phyloP scores from a whole-genome alignment of 169 alveolate genomes.

The Cryptosporidium bovis region DNA sequence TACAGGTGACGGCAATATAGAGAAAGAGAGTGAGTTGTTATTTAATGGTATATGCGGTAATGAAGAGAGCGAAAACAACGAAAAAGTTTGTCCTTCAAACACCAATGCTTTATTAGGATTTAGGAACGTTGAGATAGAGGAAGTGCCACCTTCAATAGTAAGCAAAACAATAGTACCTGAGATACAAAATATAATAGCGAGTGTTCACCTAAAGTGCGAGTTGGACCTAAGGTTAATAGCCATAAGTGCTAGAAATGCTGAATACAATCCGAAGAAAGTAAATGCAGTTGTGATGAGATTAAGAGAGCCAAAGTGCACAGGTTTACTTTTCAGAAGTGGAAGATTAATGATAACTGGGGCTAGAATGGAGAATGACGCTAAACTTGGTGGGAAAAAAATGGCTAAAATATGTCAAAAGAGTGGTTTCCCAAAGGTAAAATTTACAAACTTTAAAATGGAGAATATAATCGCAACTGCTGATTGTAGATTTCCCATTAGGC shows the following conservation, averaged over 20 bases:
- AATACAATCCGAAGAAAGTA: slow-evolving; percentile 95
- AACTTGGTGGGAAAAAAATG: slow-evolving; percentile 93
- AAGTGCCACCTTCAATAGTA: slow-evolving; percentile 22
- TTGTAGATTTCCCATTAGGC: slow-evolving; percentile 95
- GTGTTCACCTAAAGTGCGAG: slow-evolving; percentile 90
- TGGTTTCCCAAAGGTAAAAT: slow-evolving; percentile 87
- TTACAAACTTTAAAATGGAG: slow-evolving; percentile 94
- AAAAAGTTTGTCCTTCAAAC: too few relatives aligned
- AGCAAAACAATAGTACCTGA: slow-evolving; percentile 83
- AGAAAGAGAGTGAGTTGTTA: too few relatives aligned
- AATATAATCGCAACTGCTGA: slow-evolving; percentile 98
- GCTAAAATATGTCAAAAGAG: slow-evolving; percentile 92
- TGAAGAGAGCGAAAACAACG: too few relatives aligned
- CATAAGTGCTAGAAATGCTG: slow-evolving; percentile 94
- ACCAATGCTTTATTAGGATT: background rate
- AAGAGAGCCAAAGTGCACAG: slow-evolving; percentile 97
- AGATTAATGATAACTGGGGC: slow-evolving; percentile 98
- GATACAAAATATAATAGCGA: slow-evolving; percentile 95
- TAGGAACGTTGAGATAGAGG: background rate
- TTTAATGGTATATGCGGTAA: too few relatives aligned
- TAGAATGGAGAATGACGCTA: slow-evolving; percentile 90
- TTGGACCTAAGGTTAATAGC: slow-evolving; percentile 93
- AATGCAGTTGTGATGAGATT: slow-evolving; percentile 96
- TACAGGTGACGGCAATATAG: too few relatives aligned
- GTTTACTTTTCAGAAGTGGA: slow-evolving; percentile 94